phyloP scores from a whole-genome alignment of 2,329 filamentous ascomycete species.

The Coleophoma eucalyptorum region DNA sequence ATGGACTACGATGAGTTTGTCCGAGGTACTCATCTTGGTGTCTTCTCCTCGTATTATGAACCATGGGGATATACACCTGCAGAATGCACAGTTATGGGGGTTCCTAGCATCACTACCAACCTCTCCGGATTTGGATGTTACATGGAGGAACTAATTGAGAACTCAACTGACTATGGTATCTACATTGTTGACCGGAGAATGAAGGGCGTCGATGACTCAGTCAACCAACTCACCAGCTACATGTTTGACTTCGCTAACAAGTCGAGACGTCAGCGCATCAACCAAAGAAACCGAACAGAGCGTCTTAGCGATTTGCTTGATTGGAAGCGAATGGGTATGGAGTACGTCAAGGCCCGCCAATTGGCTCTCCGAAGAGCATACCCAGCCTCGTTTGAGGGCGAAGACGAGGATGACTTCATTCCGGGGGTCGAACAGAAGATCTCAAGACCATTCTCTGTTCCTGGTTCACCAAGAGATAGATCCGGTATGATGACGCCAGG shows the following conservation, averaged over 20 bases:
- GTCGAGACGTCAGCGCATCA: constrained; percentile 94
- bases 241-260: constrained; percentile 96
- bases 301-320: constrained; percentile 90
- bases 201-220: constrained; percentile 95
- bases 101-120: constrained; percentile 97
- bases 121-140: constrained; percentile 97
- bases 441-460: constrained; percentile 87
- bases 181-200: constrained; percentile 95
- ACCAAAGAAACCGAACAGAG: constrained; percentile 96
- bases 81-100: constrained; percentile 98
- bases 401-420: constrained; percentile 86
- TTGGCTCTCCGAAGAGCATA: constrained; percentile 89
- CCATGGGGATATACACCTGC: constrained; percentile 98
- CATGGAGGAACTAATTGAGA: constrained; percentile 99
- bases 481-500: constrained; percentile 99
- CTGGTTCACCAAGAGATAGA: constrained; percentile 85
- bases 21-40: constrained; percentile 88
- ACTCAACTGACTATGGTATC: constrained; percentile 96
- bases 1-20: constrained; percentile 99
- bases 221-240: constrained; percentile 86
- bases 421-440: constrained; percentile 94
- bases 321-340: constrained; percentile 99
- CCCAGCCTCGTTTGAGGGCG: constrained; percentile 74
- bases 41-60: constrained; percentile 98
- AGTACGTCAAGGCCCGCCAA: constrained; percentile 97